A percentile compares a stretch with the other conserved stretches of the same genome.
Conservation (phyloP, 2,329 filamentous ascomycete species). For the Cercospora citrullina region DNA sequence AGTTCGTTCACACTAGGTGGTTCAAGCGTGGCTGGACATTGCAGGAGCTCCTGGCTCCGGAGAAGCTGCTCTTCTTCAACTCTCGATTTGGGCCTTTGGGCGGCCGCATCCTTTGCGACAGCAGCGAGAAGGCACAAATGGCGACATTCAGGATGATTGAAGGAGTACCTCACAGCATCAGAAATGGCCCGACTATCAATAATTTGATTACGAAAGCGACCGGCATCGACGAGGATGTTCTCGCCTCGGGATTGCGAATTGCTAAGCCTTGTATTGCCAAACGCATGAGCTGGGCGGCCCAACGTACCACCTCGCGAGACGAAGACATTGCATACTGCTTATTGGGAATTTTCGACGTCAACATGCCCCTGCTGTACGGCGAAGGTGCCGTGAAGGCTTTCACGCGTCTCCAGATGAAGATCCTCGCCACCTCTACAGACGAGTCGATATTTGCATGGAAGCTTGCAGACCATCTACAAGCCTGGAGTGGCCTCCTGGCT, state of each 20-base stretch:
- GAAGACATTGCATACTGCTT: slow-evolving; percentile 51
- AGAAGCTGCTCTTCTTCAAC: slow-evolving; percentile 16
- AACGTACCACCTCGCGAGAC: slow-evolving; percentile 18
- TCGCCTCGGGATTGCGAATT: not conserved
- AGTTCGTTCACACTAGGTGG: slow-evolving; percentile 19
- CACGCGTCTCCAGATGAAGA: slow-evolving; percentile 14
- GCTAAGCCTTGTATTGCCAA: slow-evolving; percentile 13
- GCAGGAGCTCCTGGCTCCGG: slow-evolving; percentile 19
- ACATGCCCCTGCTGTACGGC: slow-evolving; percentile 37
- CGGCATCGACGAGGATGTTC: slow-evolving; percentile 9
- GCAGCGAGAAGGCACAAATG: not conserved
- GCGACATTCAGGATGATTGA: not conserved
- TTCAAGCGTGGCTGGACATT: slow-evolving; percentile 26
- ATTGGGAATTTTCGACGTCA: slow-evolving; percentile 48
- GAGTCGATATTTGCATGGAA: slow-evolving; percentile 13
- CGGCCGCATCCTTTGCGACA: not conserved
- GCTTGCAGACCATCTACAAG: not conserved
- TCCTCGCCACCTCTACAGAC: slow-evolving; percentile 7
- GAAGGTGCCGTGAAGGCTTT: slow-evolving; percentile 19
- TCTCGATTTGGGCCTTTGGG: not conserved
- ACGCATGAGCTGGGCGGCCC: slow-evolving; percentile 23
- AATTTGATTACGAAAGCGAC: slow-evolving; percentile 11
- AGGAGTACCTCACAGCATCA: not conserved
- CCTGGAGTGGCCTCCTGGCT: not conserved
- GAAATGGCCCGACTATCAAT: slow-evolving; percentile 11